Evolutionary conservation across 805 yeast species (phyloP).

Genomic region (Candida verbasci): DNA sequence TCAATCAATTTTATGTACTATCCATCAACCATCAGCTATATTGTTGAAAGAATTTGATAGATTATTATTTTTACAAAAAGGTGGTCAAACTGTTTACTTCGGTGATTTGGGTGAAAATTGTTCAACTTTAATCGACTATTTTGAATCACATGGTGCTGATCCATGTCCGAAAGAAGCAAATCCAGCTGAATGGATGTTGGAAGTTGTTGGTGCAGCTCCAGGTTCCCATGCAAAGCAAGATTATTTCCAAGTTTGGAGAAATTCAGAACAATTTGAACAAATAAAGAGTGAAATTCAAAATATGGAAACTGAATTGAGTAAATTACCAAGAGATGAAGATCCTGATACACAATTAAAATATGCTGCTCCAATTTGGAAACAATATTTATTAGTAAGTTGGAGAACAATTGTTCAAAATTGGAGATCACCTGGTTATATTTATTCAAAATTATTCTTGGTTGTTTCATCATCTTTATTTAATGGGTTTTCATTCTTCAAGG

Average conservation of each 20-base stretch:
- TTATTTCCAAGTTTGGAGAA: constrained; percentile 73
- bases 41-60: constrained; percentile 76
- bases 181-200: constrained; percentile 80
- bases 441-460: constrained; percentile 57
- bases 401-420: constrained; percentile 33
- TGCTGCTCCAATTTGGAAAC: constrained; percentile 26
- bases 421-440: constrained; percentile 61
- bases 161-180: constrained; percentile 35
- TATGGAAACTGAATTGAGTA: constrained; percentile 56
- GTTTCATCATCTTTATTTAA: constrained; percentile 55
- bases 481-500: constrained; percentile 71
- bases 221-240: constrained; percentile 72
- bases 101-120: constrained; percentile 76
- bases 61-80: constrained; percentile 60
- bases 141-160: constrained; percentile 66
- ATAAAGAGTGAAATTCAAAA: constrained; percentile 54
- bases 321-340: constrained; percentile 21
- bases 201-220: constrained; percentile 79
- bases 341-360: constrained; percentile 24
- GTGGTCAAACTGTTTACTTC: constrained; percentile 78
- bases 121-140: constrained; percentile 53
- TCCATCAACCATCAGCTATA: constrained; percentile 83
- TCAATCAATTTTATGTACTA: constrained; percentile 49
- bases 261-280: constrained; percentile 56
- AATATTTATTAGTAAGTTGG: constrained; percentile 27